Conservation (phyloP, 2,329 filamentous ascomycete species). For the Diaporthe humulicola region DNA sequence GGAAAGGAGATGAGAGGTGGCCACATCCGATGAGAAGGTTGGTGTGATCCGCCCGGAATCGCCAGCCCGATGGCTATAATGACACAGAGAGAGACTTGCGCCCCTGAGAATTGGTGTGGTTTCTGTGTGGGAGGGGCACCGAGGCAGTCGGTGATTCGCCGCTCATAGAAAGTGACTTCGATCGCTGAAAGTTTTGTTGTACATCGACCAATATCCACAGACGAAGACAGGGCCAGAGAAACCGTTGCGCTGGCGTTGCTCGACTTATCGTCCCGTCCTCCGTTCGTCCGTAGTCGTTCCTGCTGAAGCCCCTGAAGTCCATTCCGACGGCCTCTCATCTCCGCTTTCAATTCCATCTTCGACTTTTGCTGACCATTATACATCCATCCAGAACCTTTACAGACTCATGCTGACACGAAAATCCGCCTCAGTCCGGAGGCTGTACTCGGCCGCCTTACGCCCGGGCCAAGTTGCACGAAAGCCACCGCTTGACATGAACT, state of each 20-base stretch:
- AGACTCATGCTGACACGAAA: too few species aligned
- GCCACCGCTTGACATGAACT: not conserved
- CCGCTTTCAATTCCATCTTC: not conserved
- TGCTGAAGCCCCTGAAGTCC: not conserved
- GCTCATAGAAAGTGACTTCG: not conserved
- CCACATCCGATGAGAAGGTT: not conserved
- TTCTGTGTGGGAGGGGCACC: too few species aligned
- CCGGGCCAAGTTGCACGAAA: not conserved
- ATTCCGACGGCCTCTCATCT: not conserved
- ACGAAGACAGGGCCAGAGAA: not conserved
- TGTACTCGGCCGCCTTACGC: not conserved
- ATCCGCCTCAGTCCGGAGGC: not conserved
- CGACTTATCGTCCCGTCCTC: not conserved
- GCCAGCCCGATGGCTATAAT: not conserved
- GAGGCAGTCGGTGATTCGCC: not conserved
- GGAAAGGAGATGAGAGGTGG: not conserved
- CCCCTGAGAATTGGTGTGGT: not conserved
- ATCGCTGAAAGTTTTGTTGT: not conserved
- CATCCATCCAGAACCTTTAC: not conserved
- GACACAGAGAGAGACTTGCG: not conserved
- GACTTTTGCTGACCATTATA: not conserved
- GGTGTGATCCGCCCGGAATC: not conserved
- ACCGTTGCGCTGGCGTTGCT: not conserved
- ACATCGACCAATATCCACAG: too few species aligned
- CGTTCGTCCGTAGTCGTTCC: not conserved